Base-by-base conservation (phyloP, 129 eudicot species). In the Cynara cardunculus region DNA sequence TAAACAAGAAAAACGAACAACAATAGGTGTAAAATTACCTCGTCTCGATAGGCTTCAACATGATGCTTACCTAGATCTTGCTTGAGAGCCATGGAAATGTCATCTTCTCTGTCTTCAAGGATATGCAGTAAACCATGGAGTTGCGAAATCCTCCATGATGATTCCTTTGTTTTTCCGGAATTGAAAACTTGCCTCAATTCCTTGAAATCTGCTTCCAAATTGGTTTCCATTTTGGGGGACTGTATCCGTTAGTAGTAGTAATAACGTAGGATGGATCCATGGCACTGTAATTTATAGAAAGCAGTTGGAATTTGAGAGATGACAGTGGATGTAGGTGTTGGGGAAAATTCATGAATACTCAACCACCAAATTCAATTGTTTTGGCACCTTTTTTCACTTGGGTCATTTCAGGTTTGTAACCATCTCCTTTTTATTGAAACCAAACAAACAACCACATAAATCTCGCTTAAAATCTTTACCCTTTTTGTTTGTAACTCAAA, bases 21-120 rank as follows among this genome's bases (percentile, higher is more conserved):
- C 30, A 10, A n/a, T 27, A 72, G 61, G 3, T 13, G n/a, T 9
- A 69, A 77, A 70, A 39, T 21, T 85, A 94, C 98, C 96, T 94
- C 98, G 73, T 94, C 98, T 86, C 96, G 87, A 37, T 84, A 94
- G n/a, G 97, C 84, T 39, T 94, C 97, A 59, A 85, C 90, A 8
- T 78, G 88, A 79, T 91, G 98, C 64, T 91, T 91, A 2, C 97
- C 98, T 70, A 94, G 69, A 71, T 94, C 98, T 37, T 88, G 89
- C 31, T 83, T 53, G 27, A 94, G 97, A 66, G 98, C 98, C 28
- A 25, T 61, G 56, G 64, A 80, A 1, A 94, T 87, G n/a, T 84
- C 91, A 31, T 37, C 85, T 83, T 94, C 91, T 80, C 75, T 86
- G 34, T 91, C 97, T 77, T 72, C 78, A 49, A 94, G 90, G 9